phyloP scores from a whole-genome alignment of 805 yeast genomes.

The Lachancea kluyveri region DNA sequence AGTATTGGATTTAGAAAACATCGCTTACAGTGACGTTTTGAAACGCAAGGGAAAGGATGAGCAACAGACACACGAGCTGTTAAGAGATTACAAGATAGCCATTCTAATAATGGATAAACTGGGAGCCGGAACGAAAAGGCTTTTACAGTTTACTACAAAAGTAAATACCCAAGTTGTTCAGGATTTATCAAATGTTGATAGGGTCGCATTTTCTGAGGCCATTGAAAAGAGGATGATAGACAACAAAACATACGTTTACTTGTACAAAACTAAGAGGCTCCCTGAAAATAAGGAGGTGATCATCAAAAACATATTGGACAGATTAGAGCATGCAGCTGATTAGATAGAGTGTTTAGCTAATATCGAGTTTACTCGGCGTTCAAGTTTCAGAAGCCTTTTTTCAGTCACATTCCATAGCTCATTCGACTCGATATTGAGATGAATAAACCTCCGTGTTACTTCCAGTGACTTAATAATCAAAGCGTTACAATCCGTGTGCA shows the following conservation, averaged over 20 bases:
- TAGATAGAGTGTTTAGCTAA: not conserved
- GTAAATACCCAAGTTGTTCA: constrained; percentile 17
- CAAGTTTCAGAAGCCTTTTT: constrained; percentile 4
- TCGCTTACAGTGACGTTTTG: not conserved
- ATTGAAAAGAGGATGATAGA: constrained; percentile 18
- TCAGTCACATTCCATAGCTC: constrained; percentile 8
- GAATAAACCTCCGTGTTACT: constrained; percentile 8
- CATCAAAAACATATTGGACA: constrained; percentile 7
- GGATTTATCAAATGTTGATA: constrained; percentile 11
- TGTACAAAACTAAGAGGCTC: constrained; percentile 11
- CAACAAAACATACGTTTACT: constrained; percentile 16
- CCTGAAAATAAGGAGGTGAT: constrained; percentile 5
- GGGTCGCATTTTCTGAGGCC: constrained; percentile 14
- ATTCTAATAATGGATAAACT: constrained; percentile 11
- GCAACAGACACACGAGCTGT: not conserved
- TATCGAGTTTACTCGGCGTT: not conserved
- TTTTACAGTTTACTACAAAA: constrained; percentile 13
- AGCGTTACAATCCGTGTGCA: constrained; percentile 4
- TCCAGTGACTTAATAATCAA: constrained; percentile 8
- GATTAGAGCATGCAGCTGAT: constrained; percentile 5
- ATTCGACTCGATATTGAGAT: constrained; percentile 7
- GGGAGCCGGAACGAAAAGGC: constrained; percentile 10
- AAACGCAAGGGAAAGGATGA: constrained; percentile 2
- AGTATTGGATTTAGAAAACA: constrained; percentile 1
- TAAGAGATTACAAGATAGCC: constrained; percentile 16